These are phyloP conservation scores for Paratinospora sagittata DNA, from an alignment of 164 flowering plant genomes.

Conservation along the genomic window DNA sequence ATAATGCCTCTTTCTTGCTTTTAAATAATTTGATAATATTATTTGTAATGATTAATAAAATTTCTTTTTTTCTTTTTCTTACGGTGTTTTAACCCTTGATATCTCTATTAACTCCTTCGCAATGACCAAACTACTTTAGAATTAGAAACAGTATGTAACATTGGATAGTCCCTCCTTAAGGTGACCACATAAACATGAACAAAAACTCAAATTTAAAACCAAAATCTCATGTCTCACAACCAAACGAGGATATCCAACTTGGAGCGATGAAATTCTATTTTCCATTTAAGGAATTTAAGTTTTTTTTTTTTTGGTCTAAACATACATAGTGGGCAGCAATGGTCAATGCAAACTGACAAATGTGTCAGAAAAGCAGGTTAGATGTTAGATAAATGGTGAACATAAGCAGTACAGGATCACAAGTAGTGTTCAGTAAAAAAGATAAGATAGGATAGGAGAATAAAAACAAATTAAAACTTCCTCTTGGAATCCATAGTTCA, in stretches of 20 bases:
- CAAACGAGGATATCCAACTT: too few relatives aligned
- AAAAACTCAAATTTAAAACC: too few relatives aligned
- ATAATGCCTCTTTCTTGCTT: background rate
- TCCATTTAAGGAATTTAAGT: background rate
- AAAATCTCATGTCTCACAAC: too few relatives aligned
- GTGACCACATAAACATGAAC: too few relatives aligned
- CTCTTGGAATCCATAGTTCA: conserved; percentile 1
- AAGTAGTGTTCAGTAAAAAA: background rate
- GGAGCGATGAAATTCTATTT: too few relatives aligned
- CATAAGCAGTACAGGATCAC: background rate
- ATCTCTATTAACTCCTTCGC: too few relatives aligned
- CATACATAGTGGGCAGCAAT: too few relatives aligned
- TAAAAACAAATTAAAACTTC: background rate
- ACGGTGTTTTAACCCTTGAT: too few relatives aligned
- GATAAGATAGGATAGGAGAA: background rate
- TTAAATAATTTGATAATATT: background rate
- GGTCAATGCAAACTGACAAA: background rate
- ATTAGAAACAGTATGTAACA: too few relatives aligned
- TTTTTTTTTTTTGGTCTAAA: too few relatives aligned
- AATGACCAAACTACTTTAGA: too few relatives aligned
- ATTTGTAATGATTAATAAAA: background rate
- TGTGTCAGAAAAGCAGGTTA: background rate
- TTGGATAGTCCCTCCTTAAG: too few relatives aligned
- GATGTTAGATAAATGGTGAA: background rate
- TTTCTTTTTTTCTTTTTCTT: background rate